Evolutionary conservation across 2,329 filamentous ascomycete species (phyloP).

Genomic region (Clonostachys solani): DNA sequence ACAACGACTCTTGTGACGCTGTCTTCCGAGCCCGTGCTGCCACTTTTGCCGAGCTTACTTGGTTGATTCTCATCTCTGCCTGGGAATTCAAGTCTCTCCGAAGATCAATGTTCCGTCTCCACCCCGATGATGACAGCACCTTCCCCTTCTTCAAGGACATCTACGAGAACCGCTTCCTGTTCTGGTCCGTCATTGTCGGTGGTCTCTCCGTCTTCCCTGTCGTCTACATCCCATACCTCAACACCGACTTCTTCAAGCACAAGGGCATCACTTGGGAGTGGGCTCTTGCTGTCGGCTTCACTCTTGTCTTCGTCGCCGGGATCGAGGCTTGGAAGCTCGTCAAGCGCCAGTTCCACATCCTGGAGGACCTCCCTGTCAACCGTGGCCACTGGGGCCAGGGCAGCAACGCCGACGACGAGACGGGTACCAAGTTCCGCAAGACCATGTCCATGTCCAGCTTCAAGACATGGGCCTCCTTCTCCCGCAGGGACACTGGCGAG

Average conservation of each 20-base stretch:
- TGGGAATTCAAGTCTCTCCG: conserved; percentile 76
- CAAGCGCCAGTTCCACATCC: conserved; percentile 53
- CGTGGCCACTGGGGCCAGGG: conserved; percentile 49
- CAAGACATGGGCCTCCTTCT: conserved; percentile 38
- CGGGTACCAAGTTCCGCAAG: conserved; percentile 37
- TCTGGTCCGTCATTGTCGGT: conserved; percentile 60
- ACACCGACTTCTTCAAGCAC: conserved; percentile 70
- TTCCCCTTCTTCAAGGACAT: conserved; percentile 58
- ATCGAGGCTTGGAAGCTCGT: conserved; percentile 69
- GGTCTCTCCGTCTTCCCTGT: conserved; percentile 61
- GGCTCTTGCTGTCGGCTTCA: conserved; percentile 61
- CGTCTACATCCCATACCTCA: conserved; percentile 70
- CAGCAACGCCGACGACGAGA: conserved; percentile 22
- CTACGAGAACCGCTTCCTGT: conserved; percentile 66
- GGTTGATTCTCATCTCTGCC: conserved; percentile 68
- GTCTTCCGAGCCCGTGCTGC: conserved; percentile 70
- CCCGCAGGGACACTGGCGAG: conserved; percentile 33
- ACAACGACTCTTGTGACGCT: conserved; percentile 48
- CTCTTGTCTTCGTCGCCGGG: conserved; percentile 60
- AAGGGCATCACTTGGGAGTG: conserved; percentile 71
- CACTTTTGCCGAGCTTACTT: conserved; percentile 70
- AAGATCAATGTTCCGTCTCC: conserved; percentile 66
- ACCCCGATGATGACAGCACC: conserved; percentile 42
- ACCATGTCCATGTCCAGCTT: conserved; percentile 49
- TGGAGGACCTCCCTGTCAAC: conserved; percentile 47